Evolutionary conservation across 495 filamentous ascomycete species (phyloP).

Genomic region (Tuber microsphaerosporum): DNA sequence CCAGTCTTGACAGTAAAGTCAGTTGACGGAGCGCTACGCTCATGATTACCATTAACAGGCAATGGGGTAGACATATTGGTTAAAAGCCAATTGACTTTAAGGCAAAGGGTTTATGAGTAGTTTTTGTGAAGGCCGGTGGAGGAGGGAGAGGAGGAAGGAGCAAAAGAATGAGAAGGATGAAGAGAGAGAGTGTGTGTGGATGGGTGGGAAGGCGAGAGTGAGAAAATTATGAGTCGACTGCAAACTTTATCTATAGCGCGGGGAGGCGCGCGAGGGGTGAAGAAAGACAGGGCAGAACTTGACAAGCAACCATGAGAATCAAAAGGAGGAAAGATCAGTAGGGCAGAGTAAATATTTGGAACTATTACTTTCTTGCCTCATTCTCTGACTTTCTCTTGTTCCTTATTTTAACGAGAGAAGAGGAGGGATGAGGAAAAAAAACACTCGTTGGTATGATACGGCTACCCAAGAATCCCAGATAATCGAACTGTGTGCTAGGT

Average conservation of each 20-base stretch:
- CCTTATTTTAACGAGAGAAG: neutral
- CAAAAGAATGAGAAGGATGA: neutral
- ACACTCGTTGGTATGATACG: neutral
- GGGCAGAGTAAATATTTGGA: neutral
- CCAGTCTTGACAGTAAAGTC: constrained; percentile 82
- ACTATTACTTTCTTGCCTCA: neutral
- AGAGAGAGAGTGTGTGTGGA: neutral
- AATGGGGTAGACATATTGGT: constrained; percentile 15
- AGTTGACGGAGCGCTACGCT: constrained; percentile 33
- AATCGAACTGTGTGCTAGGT: neutral
- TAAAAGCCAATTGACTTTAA: neutral
- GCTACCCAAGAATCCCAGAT: neutral
- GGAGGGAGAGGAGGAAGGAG: neutral
- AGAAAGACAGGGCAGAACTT: constrained; percentile 1
- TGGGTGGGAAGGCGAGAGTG: neutral
- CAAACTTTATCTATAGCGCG: neutral
- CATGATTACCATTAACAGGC: constrained; percentile 41
- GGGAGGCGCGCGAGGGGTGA: neutral
- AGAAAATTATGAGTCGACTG: constrained; percentile 2
- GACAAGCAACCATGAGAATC: neutral
- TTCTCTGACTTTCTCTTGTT: neutral
- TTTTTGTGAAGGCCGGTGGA: neutral
- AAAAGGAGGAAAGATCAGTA: neutral
- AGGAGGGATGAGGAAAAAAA: neutral
- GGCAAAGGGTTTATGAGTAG: neutral